phyloP scores from a whole-genome alignment of 192 early-diverging fungal genomes.

The Backusella morwellensis region DNA sequence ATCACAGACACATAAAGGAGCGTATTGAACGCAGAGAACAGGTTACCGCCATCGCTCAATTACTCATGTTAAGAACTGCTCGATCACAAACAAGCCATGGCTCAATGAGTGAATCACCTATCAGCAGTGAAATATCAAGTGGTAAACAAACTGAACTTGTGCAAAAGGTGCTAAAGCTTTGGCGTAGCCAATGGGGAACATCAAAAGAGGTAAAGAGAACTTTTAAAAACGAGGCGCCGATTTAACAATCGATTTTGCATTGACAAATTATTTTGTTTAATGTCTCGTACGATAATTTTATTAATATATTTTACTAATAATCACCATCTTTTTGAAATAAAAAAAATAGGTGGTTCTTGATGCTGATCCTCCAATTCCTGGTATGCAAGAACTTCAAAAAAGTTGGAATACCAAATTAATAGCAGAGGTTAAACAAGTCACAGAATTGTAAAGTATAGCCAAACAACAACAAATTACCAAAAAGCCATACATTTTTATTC shows the following conservation, averaged over 20 bases:
- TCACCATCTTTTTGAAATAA: conserved; percentile 13
- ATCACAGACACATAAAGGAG: conserved; percentile 40
- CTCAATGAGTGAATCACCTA: conserved; percentile 9
- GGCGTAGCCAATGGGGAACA: conserved; percentile 35
- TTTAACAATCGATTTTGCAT: background rate
- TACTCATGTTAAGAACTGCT: conserved; percentile 30
- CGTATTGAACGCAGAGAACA: conserved; percentile 37
- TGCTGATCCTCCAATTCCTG: conserved; percentile 41
- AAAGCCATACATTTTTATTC: conserved; percentile 15
- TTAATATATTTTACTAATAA: conserved; percentile 6
- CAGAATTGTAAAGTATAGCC: conserved; percentile 30
- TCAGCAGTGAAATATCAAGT: background rate
- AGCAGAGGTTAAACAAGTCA: conserved; percentile 39
- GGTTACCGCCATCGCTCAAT: conserved; percentile 42
- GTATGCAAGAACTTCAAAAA: conserved; percentile 31
- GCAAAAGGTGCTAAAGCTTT: conserved; percentile 2
- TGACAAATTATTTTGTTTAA: conserved; percentile 3
- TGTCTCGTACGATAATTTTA: background rate
- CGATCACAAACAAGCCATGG: conserved; percentile 27
- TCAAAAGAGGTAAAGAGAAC: conserved; percentile 26
- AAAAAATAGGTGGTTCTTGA: conserved; percentile 31
- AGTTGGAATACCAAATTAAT: conserved; percentile 29
- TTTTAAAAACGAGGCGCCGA: background rate
- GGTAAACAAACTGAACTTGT: conserved; percentile 6
- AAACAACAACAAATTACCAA: background rate